Base-by-base conservation (phyloP, 202 grass and related monocot species). In the Eragrostis tef region DNA sequence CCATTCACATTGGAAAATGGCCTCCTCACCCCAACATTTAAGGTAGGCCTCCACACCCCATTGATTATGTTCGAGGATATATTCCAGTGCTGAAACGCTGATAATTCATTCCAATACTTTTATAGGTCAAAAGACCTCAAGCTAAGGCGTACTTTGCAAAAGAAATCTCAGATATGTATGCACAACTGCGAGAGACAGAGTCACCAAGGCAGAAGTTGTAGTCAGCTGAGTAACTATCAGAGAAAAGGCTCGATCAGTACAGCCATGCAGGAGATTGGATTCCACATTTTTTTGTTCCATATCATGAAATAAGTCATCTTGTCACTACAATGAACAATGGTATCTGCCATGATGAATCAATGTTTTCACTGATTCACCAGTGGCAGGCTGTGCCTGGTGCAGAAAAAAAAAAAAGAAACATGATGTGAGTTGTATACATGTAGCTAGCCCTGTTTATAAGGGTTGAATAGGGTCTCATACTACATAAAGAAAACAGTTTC, bases 11-110 rank as follows among this genome's bases (percentile, higher is more conserved):
- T 91, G 72, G 94, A 98, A 69, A 98, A 93, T 83, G 94, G 88
- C 72, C 94, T 98, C 39, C 92, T 94, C 60, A 98, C 94, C 64
- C 94, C 94, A 52, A 98, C 94, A 44, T 91, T 98, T 79, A 98
- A 98, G 92, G 94, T 86, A 84, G 45, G 71, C 50, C 62, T n/a
- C n/a, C n/a, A n/a, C n/a, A n/a, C n/a, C n/a, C n/a, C 62, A 27
- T 34, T 66, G 11, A 21, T 78, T 26, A 49, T 83, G 44, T 46
- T 77, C 4, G n/a, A 62, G 21, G 65, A 46, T 8, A 21, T 71
- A 21, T 71, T 66, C 11, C 27, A 31, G 15, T 56, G 21, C 56
- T 19, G 36, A 50, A 46, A 67, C 62, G 31, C 31, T 80, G 53
- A 64, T 16, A 34, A 20, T 70, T 10, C 29, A 12, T 74, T 14